These are phyloP conservation scores for Stevia rebaudiana DNA, from an alignment of 140 eudicot species.

Conservation along the genomic window DNA sequence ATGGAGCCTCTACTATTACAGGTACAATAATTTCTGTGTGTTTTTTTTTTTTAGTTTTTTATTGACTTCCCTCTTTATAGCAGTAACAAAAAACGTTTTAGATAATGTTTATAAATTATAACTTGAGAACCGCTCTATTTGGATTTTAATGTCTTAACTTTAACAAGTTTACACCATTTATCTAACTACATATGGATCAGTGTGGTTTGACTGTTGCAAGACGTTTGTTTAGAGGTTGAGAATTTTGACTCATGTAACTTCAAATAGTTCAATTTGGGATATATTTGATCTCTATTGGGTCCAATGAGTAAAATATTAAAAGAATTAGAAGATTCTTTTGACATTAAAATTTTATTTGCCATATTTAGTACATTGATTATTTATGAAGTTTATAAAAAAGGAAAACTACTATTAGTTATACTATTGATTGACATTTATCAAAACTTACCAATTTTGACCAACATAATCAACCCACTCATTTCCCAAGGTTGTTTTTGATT, in stretches of 20 bases:
- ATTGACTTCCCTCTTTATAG: background rate
- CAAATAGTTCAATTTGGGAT: background rate
- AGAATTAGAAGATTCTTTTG: background rate
- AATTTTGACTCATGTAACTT: background rate
- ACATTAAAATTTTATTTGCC: background rate
- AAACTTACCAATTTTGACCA: background rate
- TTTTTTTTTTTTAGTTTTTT: background rate
- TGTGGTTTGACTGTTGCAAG: background rate
- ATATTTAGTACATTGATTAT: background rate
- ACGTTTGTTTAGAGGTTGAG: background rate
- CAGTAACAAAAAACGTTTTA: background rate
- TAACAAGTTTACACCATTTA: background rate
- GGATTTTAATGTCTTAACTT: background rate
- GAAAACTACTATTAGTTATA: background rate
- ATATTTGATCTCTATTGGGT: background rate
- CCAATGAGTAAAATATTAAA: background rate
- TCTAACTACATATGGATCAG: background rate
- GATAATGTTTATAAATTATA: background rate
- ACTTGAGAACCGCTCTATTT: background rate
- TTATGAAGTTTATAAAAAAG: background rate
- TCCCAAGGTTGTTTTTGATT: background rate
- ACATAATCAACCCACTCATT: background rate
- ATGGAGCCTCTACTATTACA: conserved; percentile 94
- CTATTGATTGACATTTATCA: background rate
- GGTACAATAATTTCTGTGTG: conserved; percentile 42